Evolutionary conservation across 2,329 filamentous ascomycete species (phyloP).

Genomic region (Colletotrichum sp.): DNA sequence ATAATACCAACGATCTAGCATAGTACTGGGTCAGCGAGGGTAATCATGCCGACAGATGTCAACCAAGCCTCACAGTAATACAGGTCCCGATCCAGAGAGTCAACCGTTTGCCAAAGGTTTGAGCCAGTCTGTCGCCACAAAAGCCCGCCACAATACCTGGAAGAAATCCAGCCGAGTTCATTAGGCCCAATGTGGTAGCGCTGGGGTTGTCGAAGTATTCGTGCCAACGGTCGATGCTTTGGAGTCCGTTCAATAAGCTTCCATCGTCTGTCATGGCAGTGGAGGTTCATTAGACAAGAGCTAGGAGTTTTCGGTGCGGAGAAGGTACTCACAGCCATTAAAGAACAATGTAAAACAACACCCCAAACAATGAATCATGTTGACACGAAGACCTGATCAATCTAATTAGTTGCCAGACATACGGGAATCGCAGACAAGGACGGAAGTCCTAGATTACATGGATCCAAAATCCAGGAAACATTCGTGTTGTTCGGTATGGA

Average conservation of each 20-base stretch:
- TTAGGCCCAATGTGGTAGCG: not conserved
- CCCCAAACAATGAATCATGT: not conserved
- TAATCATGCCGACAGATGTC: not conserved
- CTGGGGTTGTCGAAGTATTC: not conserved
- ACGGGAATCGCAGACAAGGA: not conserved
- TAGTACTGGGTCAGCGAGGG: not conserved
- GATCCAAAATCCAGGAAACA: not conserved
- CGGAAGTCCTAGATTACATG: not conserved
- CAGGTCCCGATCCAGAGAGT: not conserved
- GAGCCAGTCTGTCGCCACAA: not conserved
- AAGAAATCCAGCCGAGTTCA: not conserved
- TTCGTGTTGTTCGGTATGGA: not conserved
- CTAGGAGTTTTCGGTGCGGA: not conserved
- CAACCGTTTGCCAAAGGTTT: not conserved
- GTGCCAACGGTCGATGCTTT: not conserved
- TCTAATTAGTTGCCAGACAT: not conserved
- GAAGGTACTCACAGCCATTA: not conserved
- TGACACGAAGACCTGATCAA: not conserved
- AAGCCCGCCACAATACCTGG: not conserved
- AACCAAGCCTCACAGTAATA: not conserved
- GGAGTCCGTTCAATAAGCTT: not conserved
- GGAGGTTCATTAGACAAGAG: not conserved
- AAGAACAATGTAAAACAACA: not conserved
- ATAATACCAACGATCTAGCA: not conserved
- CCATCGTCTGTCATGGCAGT: not conserved